Percentiles rank a stretch among this genome's conserved stretches.
Evolutionary conservation across 2,329 filamentous ascomycete genomes (phyloP).

Genomic region (Colletotrichum falcatum): DNA sequence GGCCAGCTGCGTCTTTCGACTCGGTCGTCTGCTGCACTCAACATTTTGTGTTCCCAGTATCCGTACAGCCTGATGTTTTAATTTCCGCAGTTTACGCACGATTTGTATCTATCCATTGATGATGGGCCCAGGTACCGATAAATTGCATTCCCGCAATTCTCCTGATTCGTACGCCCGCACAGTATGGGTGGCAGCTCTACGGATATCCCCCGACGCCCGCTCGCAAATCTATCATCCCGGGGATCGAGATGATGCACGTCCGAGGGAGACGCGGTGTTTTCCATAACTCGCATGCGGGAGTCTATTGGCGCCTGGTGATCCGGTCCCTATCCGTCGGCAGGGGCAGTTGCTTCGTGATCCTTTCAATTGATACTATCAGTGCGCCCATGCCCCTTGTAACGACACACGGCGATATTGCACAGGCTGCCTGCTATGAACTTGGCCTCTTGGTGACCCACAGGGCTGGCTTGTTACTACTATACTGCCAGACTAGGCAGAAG

Average conservation of each 20-base stretch:
- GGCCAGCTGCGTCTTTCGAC: neutral
- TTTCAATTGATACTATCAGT: slow-evolving; percentile 12
- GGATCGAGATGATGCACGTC: slow-evolving; percentile 21
- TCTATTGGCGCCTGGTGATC: slow-evolving; percentile 3
- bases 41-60: neutral
- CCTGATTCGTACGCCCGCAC: slow-evolving; percentile 19
- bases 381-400: neutral
- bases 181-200: slow-evolving; percentile 6
- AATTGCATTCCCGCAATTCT: slow-evolving; percentile 1
- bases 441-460: neutral
- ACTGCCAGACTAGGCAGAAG: neutral
- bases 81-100: neutral
- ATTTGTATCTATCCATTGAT: neutral
- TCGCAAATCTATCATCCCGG: slow-evolving; percentile 10
- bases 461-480: slow-evolving; percentile 11
- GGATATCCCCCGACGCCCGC: slow-evolving; percentile 1
- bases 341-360: slow-evolving; percentile 29
- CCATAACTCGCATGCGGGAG: slow-evolving; percentile 29
- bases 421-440: neutral
- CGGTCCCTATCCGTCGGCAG: slow-evolving; percentile 9
- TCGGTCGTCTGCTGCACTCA: neutral
- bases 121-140: neutral
- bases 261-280: slow-evolving; percentile 14
- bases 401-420: neutral
- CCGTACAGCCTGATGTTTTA: neutral